phyloP scores from a whole-genome alignment of 2,329 filamentous ascomycete genomes.

The Aspergillus puulaauensis region DNA sequence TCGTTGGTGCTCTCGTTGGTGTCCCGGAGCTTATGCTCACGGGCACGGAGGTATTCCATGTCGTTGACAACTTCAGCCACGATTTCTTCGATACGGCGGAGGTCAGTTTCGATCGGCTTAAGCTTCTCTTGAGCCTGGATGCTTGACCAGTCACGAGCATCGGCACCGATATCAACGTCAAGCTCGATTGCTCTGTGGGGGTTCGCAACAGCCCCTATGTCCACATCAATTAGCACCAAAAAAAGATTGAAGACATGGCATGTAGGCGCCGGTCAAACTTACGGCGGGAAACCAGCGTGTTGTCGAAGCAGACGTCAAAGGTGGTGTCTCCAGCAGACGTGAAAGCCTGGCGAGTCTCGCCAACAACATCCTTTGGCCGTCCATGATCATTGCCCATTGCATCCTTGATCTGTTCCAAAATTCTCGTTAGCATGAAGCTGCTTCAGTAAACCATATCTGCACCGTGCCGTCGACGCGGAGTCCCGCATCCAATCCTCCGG shows the following conservation, averaged over 20 bases:
- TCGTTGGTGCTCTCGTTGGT: slow-evolving; percentile 99
- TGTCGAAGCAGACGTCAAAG: slow-evolving; percentile 97
- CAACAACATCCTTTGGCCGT: slow-evolving; percentile 82
- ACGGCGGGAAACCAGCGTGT: slow-evolving; percentile 68
- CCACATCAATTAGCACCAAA: slow-evolving; percentile 1
- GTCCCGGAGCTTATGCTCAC: slow-evolving; percentile 94
- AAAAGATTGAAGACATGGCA: background rate
- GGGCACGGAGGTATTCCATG: slow-evolving; percentile 89
- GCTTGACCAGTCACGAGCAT: slow-evolving; percentile 96
- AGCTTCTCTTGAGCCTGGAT: slow-evolving; percentile 97
- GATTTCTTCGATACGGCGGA: slow-evolving; percentile 88
- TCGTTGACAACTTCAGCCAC: slow-evolving; percentile 84
- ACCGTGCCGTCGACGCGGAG: background rate
- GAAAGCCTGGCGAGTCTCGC: slow-evolving; percentile 90
- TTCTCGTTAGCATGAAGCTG: slow-evolving; percentile 10
- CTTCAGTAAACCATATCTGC: slow-evolving; percentile 5
- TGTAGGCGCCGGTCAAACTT: slow-evolving; percentile 39
- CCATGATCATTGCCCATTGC: slow-evolving; percentile 95
- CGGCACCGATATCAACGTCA: slow-evolving; percentile 93
- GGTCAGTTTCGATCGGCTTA: slow-evolving; percentile 92
- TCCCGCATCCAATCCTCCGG: background rate
- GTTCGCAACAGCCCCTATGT: slow-evolving; percentile 41
- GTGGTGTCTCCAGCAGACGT: slow-evolving; percentile 88
- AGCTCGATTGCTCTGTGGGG: slow-evolving; percentile 76
- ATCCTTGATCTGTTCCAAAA: slow-evolving; percentile 74